These are phyloP conservation scores for Paraphoma sp. DNA, from an alignment of 2,329 filamentous ascomycete species.

Conservation along the genomic window DNA sequence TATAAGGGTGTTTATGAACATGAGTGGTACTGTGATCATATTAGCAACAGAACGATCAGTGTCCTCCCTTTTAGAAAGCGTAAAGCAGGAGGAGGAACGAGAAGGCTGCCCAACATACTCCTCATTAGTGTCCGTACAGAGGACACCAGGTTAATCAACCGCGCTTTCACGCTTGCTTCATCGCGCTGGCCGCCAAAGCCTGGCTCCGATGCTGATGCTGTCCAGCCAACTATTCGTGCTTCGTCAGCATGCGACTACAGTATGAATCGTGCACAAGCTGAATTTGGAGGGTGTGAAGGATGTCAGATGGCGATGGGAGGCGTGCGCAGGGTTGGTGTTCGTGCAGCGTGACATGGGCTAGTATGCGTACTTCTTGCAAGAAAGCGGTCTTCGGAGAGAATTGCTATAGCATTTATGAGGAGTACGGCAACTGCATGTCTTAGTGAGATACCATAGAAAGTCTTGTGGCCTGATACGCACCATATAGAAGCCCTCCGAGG, in stretches of 20 bases:
- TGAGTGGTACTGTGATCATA: constrained; percentile 43
- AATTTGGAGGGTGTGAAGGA: not conserved
- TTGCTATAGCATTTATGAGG: constrained; percentile 89
- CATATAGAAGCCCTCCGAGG: constrained; percentile 75
- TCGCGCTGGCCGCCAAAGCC: constrained; percentile 76
- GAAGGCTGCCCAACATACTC: constrained; percentile 64
- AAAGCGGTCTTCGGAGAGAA: constrained; percentile 94
- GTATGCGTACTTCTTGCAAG: constrained; percentile 73
- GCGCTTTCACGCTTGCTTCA: constrained; percentile 82
- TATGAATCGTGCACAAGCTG: not conserved
- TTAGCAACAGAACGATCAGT: constrained; percentile 10
- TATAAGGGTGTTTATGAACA: constrained; percentile 48
- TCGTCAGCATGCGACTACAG: constrained; percentile 8
- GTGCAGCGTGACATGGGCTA: not conserved
- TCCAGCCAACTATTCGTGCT: constrained; percentile 76
- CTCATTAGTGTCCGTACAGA: constrained; percentile 92
- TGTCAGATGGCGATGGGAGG: not conserved
- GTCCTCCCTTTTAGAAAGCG: no score
- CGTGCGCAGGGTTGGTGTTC: not conserved
- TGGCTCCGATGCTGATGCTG: constrained; percentile 67
- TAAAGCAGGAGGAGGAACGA: no score
- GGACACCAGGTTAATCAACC: constrained; percentile 87
- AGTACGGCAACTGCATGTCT: constrained; percentile 73
- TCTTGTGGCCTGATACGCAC: constrained; percentile 50
- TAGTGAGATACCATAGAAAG: constrained; percentile 14